These are phyloP conservation scores for Brassica cretica DNA, from an alignment of 345 rosid genomes.

Conservation along the genomic window DNA sequence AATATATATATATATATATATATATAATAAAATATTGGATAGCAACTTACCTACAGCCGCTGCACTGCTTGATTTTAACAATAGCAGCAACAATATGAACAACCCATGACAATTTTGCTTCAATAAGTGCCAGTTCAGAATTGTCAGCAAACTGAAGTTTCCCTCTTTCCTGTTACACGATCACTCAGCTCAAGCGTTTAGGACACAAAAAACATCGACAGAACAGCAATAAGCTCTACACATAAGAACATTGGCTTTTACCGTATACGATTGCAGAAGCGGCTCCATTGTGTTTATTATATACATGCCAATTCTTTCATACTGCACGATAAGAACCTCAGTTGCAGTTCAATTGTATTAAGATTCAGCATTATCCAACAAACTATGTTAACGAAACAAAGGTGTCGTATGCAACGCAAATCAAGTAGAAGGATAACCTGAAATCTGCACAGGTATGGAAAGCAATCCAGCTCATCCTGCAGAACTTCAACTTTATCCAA, in stretches of 20 bases:
- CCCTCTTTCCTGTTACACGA: conserved; percentile 74
- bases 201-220: conserved; percentile 9
- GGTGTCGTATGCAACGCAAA: conserved; percentile 7
- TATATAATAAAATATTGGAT: neutral
- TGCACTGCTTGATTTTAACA: conserved; percentile 81
- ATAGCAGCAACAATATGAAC: conserved; percentile 96
- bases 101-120: conserved; percentile 95
- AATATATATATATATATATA: neutral
- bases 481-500: conserved; percentile 97
- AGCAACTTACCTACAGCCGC: conserved; percentile 76
- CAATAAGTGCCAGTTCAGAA: conserved; percentile 73
- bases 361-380: neutral
- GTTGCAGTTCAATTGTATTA: conserved; percentile 28
- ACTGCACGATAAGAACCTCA: conserved; percentile 51
- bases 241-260: conserved; percentile 38
- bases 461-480: conserved; percentile 98
- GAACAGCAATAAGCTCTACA: conserved; percentile 16
- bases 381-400: conserved; percentile 5
- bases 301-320: conserved; percentile 81
- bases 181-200: conserved; percentile 23
- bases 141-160: conserved; percentile 58
- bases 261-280: conserved; percentile 88
- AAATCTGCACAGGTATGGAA: conserved; percentile 96
- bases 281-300: conserved; percentile 92
- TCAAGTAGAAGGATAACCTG: conserved; percentile 57